Evolutionary conservation across 164 flowering plant genomes (phyloP), one percentile per base, ranked within the genome.

Genomic region (Houttuynia cordata): DNA sequence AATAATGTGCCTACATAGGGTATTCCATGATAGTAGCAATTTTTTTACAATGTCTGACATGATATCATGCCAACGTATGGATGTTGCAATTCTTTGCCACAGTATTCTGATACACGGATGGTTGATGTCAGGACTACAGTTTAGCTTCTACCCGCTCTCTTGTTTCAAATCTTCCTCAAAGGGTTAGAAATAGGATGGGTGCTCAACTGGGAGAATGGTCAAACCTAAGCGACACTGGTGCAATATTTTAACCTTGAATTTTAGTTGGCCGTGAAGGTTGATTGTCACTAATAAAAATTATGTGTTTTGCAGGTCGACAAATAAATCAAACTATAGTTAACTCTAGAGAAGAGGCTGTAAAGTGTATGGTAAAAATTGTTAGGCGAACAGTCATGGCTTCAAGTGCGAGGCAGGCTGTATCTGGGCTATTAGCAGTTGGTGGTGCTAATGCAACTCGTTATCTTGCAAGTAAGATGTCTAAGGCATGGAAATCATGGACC

Each of bases 331-430:
- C 79, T 57, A 54, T 66, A 47, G 66, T 86, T 37, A 56, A 60
- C 10, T 86, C 93, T 9, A 79, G 85, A 73, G 84, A 78, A 71
- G 87, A 84, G 66, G 81, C 82, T 58, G 83, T 85, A 23, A 70
- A 72, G 50, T 80, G 83, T 70, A 72, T 90, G 84, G 78, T 65
- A 68, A 83, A 73, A 70, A 75, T 76, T 34, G 49, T 93, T 66
- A 76, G 85, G 57, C 83, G 81, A 57, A 77, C 45, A 20, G 97
- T 93, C 20, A 79, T 83, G 92, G 77, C 76, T 62, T 93, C 98
- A 34, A 93, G 98, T 70, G 75, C 81, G 49, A 77, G 97, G 74
- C 98, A 90, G 67, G 96, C 97, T 3, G 75, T 90, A 34, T 83
- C 97, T 60, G 97, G 98, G 62, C 59, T 93, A 20, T 41, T 93